Evolutionary conservation across 306 rosid species (phyloP).

Genomic region (Mimosa pudica): DNA sequence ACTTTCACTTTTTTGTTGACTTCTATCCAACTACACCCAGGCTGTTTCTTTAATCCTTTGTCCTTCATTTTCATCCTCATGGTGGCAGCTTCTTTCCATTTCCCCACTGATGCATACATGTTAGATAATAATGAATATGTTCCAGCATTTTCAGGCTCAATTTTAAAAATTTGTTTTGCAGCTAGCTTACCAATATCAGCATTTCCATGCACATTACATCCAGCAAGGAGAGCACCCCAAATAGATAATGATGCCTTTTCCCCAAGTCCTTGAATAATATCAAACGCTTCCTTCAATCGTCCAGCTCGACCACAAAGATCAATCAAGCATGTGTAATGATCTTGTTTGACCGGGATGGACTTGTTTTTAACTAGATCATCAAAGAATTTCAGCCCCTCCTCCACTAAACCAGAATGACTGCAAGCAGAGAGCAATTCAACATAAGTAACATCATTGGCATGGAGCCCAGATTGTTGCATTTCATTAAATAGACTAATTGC

Average conservation of each 20-base stretch:
- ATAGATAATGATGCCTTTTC: constrained; percentile 39
- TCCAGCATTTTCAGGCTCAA: constrained; percentile 46
- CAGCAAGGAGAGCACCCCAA: constrained; percentile 52
- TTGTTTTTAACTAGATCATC: constrained; percentile 37
- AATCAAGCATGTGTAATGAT: constrained; percentile 51
- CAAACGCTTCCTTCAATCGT: constrained; percentile 45
- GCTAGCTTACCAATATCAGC: constrained; percentile 44
- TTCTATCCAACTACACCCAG: constrained; percentile 62
- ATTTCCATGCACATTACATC: constrained; percentile 49
- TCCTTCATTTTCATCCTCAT: constrained; percentile 49
- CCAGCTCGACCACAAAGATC: constrained; percentile 58
- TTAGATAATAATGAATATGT: constrained; percentile 44
- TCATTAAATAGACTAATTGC: constrained; percentile 44
- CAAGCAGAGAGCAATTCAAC: constrained; percentile 55
- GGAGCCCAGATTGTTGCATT: constrained; percentile 47
- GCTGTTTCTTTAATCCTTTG: constrained; percentile 51
- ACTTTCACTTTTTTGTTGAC: constrained; percentile 47
- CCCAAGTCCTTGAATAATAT: constrained; percentile 45
- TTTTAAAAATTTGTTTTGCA: constrained; percentile 39
- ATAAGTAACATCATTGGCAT: constrained; percentile 51
- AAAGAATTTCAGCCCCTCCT: constrained; percentile 50
- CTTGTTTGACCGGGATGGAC: constrained; percentile 44
- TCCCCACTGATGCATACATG: constrained; percentile 50
- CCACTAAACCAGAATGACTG: constrained; percentile 54
- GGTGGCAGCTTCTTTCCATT: constrained; percentile 52